Percentiles rank a stretch among this genome's conserved stretches.
phyloP scores from a whole-genome alignment of 2,329 filamentous ascomycete genomes.

The Aspergillus nomiae region DNA sequence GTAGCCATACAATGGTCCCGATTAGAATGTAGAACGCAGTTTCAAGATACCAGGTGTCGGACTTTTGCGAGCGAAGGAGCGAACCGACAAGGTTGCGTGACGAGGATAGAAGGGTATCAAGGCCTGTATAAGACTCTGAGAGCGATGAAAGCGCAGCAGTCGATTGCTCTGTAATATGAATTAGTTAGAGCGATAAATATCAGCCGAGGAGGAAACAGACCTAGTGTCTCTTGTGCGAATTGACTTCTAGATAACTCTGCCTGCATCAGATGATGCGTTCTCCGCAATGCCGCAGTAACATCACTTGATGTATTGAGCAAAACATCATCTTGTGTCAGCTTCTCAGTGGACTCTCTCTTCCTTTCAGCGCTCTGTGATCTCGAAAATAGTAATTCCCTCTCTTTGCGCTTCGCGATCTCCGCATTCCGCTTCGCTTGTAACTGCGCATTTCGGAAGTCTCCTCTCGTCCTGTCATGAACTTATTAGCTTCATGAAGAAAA shows the following conservation, averaged over 20 bases:
- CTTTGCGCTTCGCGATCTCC: constrained; percentile 70
- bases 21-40: constrained; percentile 82
- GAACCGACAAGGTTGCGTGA: constrained; percentile 76
- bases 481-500: neutral
- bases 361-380: constrained; percentile 39
- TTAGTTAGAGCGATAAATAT: constrained; percentile 9
- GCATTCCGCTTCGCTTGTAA: constrained; percentile 75
- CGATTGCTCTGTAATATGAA: constrained; percentile 60
- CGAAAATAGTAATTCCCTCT: constrained; percentile 75
- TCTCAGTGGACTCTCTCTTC: constrained; percentile 42
- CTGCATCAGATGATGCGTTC: constrained; percentile 85
- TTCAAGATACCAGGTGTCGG: constrained; percentile 96
- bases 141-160: constrained; percentile 80
- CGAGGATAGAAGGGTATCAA: constrained; percentile 75
- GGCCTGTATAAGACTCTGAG: constrained; percentile 75
- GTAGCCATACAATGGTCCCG: constrained; percentile 77
- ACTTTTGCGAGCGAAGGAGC: constrained; percentile 85
- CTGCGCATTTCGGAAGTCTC: constrained; percentile 79
- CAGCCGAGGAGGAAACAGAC: constrained; percentile 28
- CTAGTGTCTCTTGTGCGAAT: constrained; percentile 85
- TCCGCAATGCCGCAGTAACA: constrained; percentile 79
- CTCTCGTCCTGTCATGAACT: constrained; percentile 51
- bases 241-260: constrained; percentile 81
- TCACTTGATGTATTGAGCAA: constrained; percentile 75
- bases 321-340: constrained; percentile 70